A percentile compares a stretch with the other conserved stretches of the same genome.
Evolutionary conservation across 2,329 filamentous ascomycete genomes (phyloP).

Genomic region (Orbilia ellipsospora): DNA sequence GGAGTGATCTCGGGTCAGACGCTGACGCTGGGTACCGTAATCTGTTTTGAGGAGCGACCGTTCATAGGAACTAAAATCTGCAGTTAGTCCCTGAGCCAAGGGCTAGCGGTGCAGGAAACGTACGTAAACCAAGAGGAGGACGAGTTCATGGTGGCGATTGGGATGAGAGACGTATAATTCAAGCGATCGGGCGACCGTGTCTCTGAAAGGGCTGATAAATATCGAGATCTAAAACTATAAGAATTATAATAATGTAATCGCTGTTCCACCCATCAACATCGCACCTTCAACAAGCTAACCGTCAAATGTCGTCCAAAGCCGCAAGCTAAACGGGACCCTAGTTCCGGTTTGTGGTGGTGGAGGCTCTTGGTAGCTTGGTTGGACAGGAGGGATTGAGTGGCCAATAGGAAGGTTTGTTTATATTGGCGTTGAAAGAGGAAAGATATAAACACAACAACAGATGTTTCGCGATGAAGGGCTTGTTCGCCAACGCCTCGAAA

Average conservation of each 20-base stretch:
- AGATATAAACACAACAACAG: constrained; percentile 30
- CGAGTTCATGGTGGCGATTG: constrained; percentile 68
- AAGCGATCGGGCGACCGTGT: neutral
- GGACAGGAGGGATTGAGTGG: neutral
- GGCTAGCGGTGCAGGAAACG: neutral
- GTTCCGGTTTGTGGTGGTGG: neutral
- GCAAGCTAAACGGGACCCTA: neutral
- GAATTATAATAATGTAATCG: too few relatives aligned
- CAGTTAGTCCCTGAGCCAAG: constrained; percentile 8
- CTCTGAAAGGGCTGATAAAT: too few relatives aligned
- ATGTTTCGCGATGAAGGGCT: constrained; percentile 18
- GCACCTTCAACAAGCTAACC: neutral
- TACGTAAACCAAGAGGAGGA: constrained; percentile 89
- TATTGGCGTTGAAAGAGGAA: constrained; percentile 34
- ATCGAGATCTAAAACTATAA: too few relatives aligned
- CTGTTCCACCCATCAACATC: neutral
- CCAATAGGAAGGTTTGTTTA: constrained; percentile 53
- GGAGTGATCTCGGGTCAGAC: constrained; percentile 88
- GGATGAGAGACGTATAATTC: neutral
- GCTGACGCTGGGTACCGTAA: constrained; percentile 85
- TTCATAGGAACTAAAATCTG: constrained; percentile 74
- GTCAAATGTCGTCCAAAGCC: constrained; percentile 4
- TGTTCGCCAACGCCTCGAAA: constrained; percentile 27
- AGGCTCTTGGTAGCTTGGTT: neutral
- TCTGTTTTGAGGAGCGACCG: constrained; percentile 80